Percentiles rank a stretch among this genome's conserved stretches.
Conservation (phyloP, 2,329 filamentous ascomycete species). For the Diaporthe sp. region DNA sequence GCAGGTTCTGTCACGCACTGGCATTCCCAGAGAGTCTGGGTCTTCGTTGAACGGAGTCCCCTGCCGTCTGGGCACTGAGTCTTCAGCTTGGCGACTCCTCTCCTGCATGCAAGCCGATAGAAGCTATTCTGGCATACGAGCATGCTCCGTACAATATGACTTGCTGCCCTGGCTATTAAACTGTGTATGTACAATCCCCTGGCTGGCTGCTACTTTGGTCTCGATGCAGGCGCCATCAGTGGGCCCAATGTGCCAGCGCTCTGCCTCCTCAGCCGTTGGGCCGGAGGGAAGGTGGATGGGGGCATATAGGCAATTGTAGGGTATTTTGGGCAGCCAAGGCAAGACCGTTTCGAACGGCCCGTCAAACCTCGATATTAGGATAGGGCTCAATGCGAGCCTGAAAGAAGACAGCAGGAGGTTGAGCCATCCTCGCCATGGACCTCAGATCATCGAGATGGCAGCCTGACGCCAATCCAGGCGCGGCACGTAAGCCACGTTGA, state of each 20-base stretch:
- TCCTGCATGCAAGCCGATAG: not conserved
- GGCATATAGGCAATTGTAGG: not conserved
- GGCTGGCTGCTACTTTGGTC: conserved; percentile 21
- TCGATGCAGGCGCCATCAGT: conserved; percentile 5
- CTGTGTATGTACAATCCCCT: conserved; percentile 7
- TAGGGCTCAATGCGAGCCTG: not conserved
- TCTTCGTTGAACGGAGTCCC: conserved; percentile 5
- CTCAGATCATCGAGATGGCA: conserved; percentile 13
- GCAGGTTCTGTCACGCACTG: not conserved
- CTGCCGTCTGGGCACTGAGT: conserved; percentile 24
- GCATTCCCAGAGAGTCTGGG: not conserved
- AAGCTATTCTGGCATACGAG: conserved; percentile 3
- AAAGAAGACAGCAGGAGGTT: not conserved
- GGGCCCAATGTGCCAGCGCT: not conserved
- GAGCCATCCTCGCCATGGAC: not conserved
- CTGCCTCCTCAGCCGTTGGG: conserved; percentile 4
- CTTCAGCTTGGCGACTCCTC: conserved; percentile 11
- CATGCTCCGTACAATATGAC: conserved; percentile 4
- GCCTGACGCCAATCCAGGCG: conserved; percentile 18
- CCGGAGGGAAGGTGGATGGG: not conserved
- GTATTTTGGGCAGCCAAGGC: conserved; percentile 1
- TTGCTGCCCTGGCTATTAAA: not conserved
- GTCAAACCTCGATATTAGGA: conserved; percentile 21
- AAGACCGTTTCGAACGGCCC: conserved; percentile 19
- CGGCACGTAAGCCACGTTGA: conserved; percentile 26